A percentile compares a stretch with the other conserved stretches of the same genome.
These are phyloP conservation scores for Metschnikowia shivogae DNA, from an alignment of 805 yeast species.

Conservation along the genomic window DNA sequence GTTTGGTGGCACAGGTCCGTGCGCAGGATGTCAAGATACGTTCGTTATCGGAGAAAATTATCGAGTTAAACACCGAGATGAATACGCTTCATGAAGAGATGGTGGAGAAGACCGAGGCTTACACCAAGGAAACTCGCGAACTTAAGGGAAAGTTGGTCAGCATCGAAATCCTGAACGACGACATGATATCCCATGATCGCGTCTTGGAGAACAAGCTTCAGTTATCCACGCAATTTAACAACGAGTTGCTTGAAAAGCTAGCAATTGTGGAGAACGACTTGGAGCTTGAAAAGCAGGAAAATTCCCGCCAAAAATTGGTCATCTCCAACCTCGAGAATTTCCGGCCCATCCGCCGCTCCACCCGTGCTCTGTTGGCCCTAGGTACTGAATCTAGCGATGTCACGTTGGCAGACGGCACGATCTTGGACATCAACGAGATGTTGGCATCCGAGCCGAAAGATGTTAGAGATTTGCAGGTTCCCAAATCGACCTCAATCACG, in stretches of 20 bases:
- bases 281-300: constrained; percentile 15
- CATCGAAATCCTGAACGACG: constrained; percentile 42
- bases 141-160: constrained; percentile 33
- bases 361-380: constrained; percentile 7
- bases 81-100: constrained; percentile 14
- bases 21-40: constrained; percentile 19
- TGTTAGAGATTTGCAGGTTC: constrained; percentile 4
- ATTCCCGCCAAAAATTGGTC: constrained; percentile 13
- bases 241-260: constrained; percentile 38
- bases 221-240: constrained; percentile 35
- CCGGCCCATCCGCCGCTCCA: background rate
- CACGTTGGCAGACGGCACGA: constrained; percentile 16
- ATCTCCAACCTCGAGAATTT: constrained; percentile 13
- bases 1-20: constrained; percentile 16
- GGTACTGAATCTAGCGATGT: constrained; percentile 13
- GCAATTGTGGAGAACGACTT: constrained; percentile 42
- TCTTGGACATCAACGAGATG: constrained; percentile 18
- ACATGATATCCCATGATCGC: constrained; percentile 37
- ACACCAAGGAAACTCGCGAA: constrained; percentile 19
- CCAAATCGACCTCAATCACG: constrained; percentile 28
- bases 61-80: constrained; percentile 20
- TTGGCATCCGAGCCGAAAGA: constrained; percentile 16
- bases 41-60: constrained; percentile 15
- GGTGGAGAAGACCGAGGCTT: constrained; percentile 10
- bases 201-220: constrained; percentile 30